phyloP scores from a whole-genome alignment of 257 asterid genomes.

The Marsdenia floribunda region DNA sequence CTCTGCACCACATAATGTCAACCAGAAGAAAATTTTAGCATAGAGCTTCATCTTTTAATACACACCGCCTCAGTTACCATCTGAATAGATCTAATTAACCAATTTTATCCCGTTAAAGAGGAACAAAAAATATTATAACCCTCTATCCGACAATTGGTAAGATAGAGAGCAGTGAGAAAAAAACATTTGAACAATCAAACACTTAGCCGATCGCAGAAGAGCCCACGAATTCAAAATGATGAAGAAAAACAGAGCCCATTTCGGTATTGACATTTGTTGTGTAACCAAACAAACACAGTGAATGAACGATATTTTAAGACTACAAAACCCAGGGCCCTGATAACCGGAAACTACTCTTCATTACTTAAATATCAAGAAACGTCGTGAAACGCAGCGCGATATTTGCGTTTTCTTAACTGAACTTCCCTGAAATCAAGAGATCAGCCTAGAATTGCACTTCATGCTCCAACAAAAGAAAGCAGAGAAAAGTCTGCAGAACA shows the following conservation, averaged over 20 bases:
- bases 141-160: background rate
- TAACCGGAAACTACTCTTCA: background rate
- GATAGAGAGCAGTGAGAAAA: background rate
- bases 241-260: background rate
- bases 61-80: background rate
- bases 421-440: no score
- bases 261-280: background rate
- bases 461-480: background rate
- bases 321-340: background rate
- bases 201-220: background rate
- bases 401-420: background rate
- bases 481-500: background rate
- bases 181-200: background rate
- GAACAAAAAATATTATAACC: background rate
- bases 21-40: constrained; percentile 7
- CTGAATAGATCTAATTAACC: background rate
- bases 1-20: constrained; percentile 38
- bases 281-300: background rate
- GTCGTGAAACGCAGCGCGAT: background rate
- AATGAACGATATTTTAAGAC: background rate
- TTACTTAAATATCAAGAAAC: constrained; percentile 1
- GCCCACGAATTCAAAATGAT: background rate
- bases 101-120: background rate
- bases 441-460: background rate
- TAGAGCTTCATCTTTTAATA: background rate